Conservation (phyloP, 345 rosid species). For the Citrus trifoliata region DNA sequence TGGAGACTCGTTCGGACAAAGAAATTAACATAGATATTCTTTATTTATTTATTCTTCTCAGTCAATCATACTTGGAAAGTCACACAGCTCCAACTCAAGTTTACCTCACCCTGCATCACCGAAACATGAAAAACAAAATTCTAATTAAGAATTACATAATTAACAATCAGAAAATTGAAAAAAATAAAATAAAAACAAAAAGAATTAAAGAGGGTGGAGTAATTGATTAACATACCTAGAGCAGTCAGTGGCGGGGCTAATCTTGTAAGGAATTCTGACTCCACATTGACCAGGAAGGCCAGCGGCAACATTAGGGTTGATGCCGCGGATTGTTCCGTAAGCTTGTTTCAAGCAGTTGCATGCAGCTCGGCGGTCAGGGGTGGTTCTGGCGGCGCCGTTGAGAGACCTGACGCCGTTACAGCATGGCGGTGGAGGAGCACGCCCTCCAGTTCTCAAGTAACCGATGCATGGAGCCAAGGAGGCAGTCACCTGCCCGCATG, state of each 20-base stretch:
- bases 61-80: neutral
- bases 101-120: slow-evolving; percentile 12
- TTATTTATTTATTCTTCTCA: neutral
- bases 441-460: slow-evolving; percentile 24
- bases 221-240: slow-evolving; percentile 22
- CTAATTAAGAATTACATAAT: too few species aligned
- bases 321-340: slow-evolving; percentile 9
- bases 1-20: neutral
- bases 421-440: slow-evolving; percentile 14
- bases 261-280: slow-evolving; percentile 47
- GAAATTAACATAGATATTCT: neutral
- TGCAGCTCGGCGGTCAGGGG: slow-evolving; percentile 46
- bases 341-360: slow-evolving; percentile 44
- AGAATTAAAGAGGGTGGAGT: neutral
- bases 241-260: slow-evolving; percentile 53
- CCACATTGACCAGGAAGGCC: slow-evolving; percentile 45
- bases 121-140: neutral
- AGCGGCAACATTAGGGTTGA: slow-evolving; percentile 23
- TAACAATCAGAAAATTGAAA: too few species aligned
- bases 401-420: slow-evolving; percentile 43
- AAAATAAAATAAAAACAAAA: too few species aligned
- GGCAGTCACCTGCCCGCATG: slow-evolving; percentile 34
- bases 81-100: neutral
- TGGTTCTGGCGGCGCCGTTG: slow-evolving; percentile 31
- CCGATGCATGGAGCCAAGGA: slow-evolving; percentile 23